Conservation (phyloP, 1,284 basidiomycete genomes). For the Omphalotus olearius region DNA sequence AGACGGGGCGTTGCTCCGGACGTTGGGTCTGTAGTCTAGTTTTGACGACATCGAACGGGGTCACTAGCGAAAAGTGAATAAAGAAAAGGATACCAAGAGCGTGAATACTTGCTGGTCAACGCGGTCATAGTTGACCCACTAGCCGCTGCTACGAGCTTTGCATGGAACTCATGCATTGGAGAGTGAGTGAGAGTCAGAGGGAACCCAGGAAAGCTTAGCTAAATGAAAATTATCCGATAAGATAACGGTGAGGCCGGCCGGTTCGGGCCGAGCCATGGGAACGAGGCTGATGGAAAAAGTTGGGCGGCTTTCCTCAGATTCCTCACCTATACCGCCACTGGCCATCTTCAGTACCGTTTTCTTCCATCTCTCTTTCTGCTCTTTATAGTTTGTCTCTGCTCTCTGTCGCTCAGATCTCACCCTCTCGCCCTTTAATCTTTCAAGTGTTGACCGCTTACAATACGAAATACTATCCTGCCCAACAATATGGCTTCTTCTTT, state of each 20-base stretch:
- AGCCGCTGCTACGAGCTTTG: slow-evolving; percentile 80
- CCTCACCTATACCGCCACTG: background rate
- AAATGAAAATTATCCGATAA: background rate
- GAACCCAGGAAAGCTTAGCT: too few species aligned
- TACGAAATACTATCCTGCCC: background rate
- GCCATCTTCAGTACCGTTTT: background rate
- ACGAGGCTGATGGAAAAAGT: background rate
- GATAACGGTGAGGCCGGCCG: background rate
- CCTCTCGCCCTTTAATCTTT: background rate
- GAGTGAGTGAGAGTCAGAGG: too few species aligned
- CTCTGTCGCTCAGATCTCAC: background rate
- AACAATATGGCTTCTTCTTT: slow-evolving; percentile 41
- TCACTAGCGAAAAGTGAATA: slow-evolving; percentile 57
- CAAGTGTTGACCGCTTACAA: slow-evolving; percentile 2
- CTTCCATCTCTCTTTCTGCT: background rate
- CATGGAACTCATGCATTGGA: slow-evolving; percentile 66
- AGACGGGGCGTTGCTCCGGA: slow-evolving; percentile 37
- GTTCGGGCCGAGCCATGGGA: background rate
- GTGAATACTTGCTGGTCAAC: slow-evolving; percentile 62
- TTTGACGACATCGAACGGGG: slow-evolving; percentile 92
- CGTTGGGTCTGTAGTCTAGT: slow-evolving; percentile 88
- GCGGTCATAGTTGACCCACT: slow-evolving; percentile 81
- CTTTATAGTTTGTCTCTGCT: background rate
- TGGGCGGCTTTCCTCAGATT: background rate
- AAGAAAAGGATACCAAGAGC: slow-evolving; percentile 1